Conservation (phyloP, 2,329 filamentous ascomycete genomes). For the Verticillium tricorpus region DNA sequence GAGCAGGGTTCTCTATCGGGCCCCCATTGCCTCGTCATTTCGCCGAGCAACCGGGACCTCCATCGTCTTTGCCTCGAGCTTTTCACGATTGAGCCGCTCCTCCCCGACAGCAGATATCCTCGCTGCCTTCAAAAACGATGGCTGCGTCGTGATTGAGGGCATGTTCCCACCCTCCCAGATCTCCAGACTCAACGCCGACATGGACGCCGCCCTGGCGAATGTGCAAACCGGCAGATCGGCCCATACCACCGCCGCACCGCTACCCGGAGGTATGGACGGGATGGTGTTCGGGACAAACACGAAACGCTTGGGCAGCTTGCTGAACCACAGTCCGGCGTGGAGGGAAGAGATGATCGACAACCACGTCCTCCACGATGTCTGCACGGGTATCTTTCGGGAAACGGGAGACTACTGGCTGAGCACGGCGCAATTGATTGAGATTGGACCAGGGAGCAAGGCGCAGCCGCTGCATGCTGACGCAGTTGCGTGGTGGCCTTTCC, state of each 20-base stretch:
- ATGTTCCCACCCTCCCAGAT: slow-evolving; percentile 5
- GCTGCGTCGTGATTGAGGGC: slow-evolving; percentile 13
- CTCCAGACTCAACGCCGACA: slow-evolving; percentile 6
- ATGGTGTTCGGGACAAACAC: slow-evolving; percentile 17
- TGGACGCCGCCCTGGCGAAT: slow-evolving; percentile 3
- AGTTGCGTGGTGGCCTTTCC: not conserved
- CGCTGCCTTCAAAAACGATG: not conserved
- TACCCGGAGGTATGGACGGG: not conserved
- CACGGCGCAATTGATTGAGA: slow-evolving; percentile 18
- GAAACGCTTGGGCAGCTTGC: slow-evolving; percentile 18
- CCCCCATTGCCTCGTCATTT: not conserved
- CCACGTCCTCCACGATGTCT: slow-evolving; percentile 20
- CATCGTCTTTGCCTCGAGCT: not conserved
- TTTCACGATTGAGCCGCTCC: not conserved
- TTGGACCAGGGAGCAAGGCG: slow-evolving; percentile 16
- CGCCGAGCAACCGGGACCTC: not conserved
- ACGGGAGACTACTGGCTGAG: slow-evolving; percentile 23
- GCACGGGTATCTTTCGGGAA: slow-evolving; percentile 18
- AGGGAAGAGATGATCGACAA: slow-evolving; percentile 21
- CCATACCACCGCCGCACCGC: not conserved
- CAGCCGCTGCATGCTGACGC: slow-evolving; percentile 20
- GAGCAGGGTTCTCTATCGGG: not conserved
- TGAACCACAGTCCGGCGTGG: slow-evolving; percentile 20
- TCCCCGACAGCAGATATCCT: not conserved
- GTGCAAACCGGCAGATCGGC: not conserved